Percentiles rank a stretch among this genome's conserved stretches.
phyloP scores from a whole-genome alignment of 768 basidiomycete genomes.

The Rickenella mellea region DNA sequence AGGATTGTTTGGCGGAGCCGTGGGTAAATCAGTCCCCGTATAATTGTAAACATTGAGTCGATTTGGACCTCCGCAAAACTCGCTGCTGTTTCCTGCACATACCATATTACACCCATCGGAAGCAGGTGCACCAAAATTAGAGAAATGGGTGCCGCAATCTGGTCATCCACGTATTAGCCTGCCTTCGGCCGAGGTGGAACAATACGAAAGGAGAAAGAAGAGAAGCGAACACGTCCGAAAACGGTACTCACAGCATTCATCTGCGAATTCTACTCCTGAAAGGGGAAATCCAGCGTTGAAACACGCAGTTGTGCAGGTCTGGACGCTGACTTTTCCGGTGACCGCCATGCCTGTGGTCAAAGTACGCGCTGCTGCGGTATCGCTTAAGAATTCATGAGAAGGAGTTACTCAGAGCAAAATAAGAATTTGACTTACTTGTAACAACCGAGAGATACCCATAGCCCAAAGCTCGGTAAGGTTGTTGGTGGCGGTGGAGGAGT shows the following conservation, averaged over 20 bases:
- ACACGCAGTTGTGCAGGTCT: slow-evolving; percentile 52
- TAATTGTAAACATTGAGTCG: slow-evolving; percentile 61
- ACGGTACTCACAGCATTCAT: slow-evolving; percentile 44
- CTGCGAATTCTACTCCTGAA: slow-evolving; percentile 31
- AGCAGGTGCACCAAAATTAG: slow-evolving; percentile 36
- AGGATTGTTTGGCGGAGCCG: slow-evolving; percentile 19
- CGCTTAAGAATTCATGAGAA: slow-evolving; percentile 1
- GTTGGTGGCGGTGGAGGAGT: slow-evolving; percentile 45
- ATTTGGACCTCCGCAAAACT: slow-evolving; percentile 69
- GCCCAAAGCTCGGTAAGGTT: slow-evolving; percentile 44
- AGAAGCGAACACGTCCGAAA: not conserved
- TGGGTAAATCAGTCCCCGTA: slow-evolving; percentile 38
- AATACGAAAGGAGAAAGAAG: slow-evolving; percentile 7
- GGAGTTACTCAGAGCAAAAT: slow-evolving; percentile 3
- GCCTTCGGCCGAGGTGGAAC: slow-evolving; percentile 2
- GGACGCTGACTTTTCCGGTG: slow-evolving; percentile 38
- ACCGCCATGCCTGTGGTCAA: slow-evolving; percentile 14
- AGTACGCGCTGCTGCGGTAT: slow-evolving; percentile 5
- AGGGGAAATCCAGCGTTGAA: slow-evolving; percentile 38
- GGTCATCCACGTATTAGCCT: slow-evolving; percentile 5
- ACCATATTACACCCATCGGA: slow-evolving; percentile 56
- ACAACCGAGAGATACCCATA: slow-evolving; percentile 69
- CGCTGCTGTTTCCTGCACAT: slow-evolving; percentile 50
- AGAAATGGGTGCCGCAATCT: slow-evolving; percentile 44
- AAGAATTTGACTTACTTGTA: slow-evolving; percentile 39